Evolutionary conservation across 225 moss, liverwort and hornwort species (phyloP).

Genomic region (Anthoceros angustus): DNA sequence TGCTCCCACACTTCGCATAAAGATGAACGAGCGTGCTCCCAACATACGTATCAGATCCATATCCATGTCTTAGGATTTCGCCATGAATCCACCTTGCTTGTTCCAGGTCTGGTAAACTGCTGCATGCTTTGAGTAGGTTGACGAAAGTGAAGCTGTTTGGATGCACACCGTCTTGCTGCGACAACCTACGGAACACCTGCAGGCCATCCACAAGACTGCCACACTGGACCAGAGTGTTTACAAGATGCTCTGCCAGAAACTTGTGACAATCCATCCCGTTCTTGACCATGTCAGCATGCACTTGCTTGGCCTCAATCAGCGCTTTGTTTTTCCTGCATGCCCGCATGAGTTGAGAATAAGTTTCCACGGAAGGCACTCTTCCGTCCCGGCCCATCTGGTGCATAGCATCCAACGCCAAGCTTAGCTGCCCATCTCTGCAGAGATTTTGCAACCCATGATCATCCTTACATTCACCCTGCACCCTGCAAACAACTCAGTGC

Average conservation of each 20-base stretch:
- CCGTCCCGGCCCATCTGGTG: background rate
- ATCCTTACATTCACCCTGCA: background rate
- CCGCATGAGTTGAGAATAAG: background rate
- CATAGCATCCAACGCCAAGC: background rate
- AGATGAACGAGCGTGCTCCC: background rate
- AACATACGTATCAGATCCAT: background rate
- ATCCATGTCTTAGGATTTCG: background rate
- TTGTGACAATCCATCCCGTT: background rate
- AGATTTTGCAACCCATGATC: background rate
- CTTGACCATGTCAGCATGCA: background rate
- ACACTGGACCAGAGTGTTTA: background rate
- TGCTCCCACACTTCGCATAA: background rate
- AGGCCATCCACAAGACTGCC: background rate
- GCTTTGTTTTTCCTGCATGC: background rate
- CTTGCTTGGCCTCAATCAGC: background rate
- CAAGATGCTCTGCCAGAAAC: background rate
- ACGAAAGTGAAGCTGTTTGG: slow-evolving; percentile 3
- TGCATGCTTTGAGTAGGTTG: background rate
- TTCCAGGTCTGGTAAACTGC: background rate
- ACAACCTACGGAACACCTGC: background rate
- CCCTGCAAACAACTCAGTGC: background rate
- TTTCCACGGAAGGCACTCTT: background rate
- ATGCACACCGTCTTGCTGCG: background rate
- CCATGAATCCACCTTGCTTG: background rate
- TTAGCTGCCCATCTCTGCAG: background rate